Evolutionary conservation across 306 rosid genomes (phyloP), one percentile per base, ranked within the genome.

Genomic region (Hippophae rhamnoides): DNA sequence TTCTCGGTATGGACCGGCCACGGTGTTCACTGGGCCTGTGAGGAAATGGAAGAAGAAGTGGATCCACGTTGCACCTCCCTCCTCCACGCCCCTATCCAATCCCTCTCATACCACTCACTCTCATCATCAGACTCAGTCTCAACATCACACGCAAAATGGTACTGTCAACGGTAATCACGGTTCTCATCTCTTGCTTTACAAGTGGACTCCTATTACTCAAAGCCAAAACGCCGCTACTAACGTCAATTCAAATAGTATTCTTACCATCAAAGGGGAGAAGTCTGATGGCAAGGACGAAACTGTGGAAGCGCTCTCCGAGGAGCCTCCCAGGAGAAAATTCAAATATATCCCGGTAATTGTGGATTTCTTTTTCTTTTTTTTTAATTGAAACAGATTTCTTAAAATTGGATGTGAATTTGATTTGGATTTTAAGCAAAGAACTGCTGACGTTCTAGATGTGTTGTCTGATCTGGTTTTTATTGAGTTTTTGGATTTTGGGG

Each of bases 11-110:
- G 99, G 96, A 58, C 99, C 96, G 64, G 86, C 96, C 41, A 88
- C 99, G 61, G 99, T 92, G 55, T 92, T 92, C 84, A 92, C 69
- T 23, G 99, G 99, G 5, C 95, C 99, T 68, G 99, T 92, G 9
- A 70, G 99, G 84, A 88, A 65, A 81, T 92, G 99, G 99, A 92
- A 83, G 96, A 92, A 85, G 99, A 88, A 83, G 66, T 92, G 99
- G 99, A 79, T 92, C 79, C 95, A 83, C 78, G 89, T 85, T 5
- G 58, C 95, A 1, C 81, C 95, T 3, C 78, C 96, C 1, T 76
- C 97, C 12, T 10, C 58, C 0, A 31, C 38, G 38, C 5, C 38
- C 38, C 5, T 31, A 2, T 31, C 38, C 38, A 31, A 31, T 31
- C 38, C 80, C 1, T 41, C 68, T 60, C 43, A 71, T 62, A 63